Evolutionary conservation across 305 asterid genomes (phyloP).

Genomic region (Fraxinus nigra): DNA sequence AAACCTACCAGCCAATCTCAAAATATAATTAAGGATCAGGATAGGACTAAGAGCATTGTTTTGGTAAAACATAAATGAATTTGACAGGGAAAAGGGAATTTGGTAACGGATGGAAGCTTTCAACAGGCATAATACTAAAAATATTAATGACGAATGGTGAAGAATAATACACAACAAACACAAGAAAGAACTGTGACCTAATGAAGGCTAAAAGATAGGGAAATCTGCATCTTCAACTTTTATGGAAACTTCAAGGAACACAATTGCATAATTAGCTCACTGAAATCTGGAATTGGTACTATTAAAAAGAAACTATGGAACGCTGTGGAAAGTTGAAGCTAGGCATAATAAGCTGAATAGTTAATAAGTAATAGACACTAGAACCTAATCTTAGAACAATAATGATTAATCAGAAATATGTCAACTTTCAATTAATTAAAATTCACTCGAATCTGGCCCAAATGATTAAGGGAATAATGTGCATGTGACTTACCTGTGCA

Average conservation of each 20-base stretch:
- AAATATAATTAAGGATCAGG: not conserved
- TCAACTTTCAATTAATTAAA: not conserved
- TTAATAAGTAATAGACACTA: not conserved
- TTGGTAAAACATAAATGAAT: not conserved
- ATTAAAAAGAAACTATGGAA: not conserved
- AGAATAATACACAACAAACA: not conserved
- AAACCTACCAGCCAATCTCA: not conserved
- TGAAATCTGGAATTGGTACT: not conserved
- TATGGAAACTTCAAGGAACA: not conserved
- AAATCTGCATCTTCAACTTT: not conserved
- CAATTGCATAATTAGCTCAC: not conserved
- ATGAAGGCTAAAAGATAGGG: not conserved
- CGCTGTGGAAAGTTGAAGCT: not conserved
- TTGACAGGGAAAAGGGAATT: not conserved
- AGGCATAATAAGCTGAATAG: not conserved
- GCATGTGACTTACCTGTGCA: slow-evolving; percentile 34
- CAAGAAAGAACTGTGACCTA: not conserved
- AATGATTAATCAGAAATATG: not conserved
- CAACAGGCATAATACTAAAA: not conserved
- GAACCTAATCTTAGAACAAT: not conserved
- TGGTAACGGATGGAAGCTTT: not conserved
- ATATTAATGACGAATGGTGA: not conserved
- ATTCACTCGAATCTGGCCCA: not conserved
- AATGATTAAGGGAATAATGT: not conserved
- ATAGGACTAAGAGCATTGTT: not conserved